Evolutionary conservation across 352 stramenopile species (phyloP).

Genomic region (Globisporangium nagaii): DNA sequence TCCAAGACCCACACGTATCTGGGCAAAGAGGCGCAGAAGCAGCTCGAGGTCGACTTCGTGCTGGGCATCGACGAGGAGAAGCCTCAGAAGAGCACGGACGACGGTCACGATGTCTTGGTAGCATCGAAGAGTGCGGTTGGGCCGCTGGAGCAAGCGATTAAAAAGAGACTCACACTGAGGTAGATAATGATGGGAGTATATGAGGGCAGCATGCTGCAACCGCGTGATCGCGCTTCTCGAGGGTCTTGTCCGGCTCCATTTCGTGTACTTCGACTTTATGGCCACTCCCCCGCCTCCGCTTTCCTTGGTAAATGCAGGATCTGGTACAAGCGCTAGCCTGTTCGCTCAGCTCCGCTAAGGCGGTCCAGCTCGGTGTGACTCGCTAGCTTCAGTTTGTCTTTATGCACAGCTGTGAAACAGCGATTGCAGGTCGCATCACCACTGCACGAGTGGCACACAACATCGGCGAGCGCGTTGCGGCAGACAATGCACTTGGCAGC

Average conservation of each 20-base stretch:
- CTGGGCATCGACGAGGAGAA: constrained; percentile 25
- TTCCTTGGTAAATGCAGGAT: no score
- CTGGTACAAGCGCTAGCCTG: no score
- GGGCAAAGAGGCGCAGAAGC: constrained; percentile 26
- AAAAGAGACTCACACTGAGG: no score
- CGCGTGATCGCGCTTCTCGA: no score
- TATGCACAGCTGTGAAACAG: constrained; percentile 48
- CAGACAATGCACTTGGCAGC: constrained; percentile 55
- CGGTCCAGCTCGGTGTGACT: constrained; percentile 12
- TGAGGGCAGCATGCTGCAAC: no score
- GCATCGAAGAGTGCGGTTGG: not conserved
- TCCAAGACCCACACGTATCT: constrained; percentile 32
- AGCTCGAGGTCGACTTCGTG: constrained; percentile 23
- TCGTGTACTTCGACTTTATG: no score
- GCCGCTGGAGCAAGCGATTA: not conserved
- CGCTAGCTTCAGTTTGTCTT: constrained; percentile 20
- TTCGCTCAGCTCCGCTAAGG: not conserved
- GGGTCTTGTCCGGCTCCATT: no score
- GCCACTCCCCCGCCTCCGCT: no score
- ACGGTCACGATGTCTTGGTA: constrained; percentile 8
- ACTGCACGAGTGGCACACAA: constrained; percentile 47
- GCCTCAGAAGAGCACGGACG: constrained; percentile 22
- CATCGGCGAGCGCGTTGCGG: constrained; percentile 29
- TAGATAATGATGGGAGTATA: no score
- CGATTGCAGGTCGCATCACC: constrained; percentile 45